Evolutionary conservation across 1,139 yeast genomes (phyloP).

Genomic region (Kodamaea ohmeri): DNA sequence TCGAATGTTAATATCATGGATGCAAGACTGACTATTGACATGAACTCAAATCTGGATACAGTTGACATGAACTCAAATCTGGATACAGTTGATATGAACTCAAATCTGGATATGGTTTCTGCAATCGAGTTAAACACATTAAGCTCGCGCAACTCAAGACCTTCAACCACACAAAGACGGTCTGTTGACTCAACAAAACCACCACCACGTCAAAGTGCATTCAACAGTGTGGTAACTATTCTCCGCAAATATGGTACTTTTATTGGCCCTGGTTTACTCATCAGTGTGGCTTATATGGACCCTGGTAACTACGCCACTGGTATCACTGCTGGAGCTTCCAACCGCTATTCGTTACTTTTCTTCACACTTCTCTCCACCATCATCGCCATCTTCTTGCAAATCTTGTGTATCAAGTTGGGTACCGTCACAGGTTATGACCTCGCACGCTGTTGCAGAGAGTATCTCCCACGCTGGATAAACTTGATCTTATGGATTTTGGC

Average conservation of each 20-base stretch:
- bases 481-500: conserved; percentile 61
- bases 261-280: conserved; percentile 77
- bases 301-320: conserved; percentile 87
- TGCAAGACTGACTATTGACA: too few relatives aligned
- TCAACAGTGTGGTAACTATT: conserved; percentile 12
- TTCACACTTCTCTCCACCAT: conserved; percentile 64
- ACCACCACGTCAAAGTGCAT: conserved; percentile 1
- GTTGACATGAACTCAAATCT: too few relatives aligned
- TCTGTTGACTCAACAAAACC: too few relatives aligned
- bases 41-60: too few relatives aligned
- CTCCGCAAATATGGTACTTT: conserved; percentile 52
- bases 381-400: conserved; percentile 72
- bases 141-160: too few relatives aligned
- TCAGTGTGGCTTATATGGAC: conserved; percentile 78
- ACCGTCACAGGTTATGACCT: conserved; percentile 78
- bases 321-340: conserved; percentile 72
- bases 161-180: too few relatives aligned
- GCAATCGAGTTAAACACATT: too few relatives aligned
- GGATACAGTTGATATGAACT: too few relatives aligned
- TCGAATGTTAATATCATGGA: too few relatives aligned
- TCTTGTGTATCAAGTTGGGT: conserved; percentile 70
- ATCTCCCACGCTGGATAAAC: conserved; percentile 62
- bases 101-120: too few relatives aligned
- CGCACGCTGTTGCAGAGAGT: conserved; percentile 64
- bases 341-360: conserved; percentile 61